These are phyloP conservation scores for Sporothrix inflata DNA, from an alignment of 2,329 filamentous ascomycete species.

Conservation along the genomic window DNA sequence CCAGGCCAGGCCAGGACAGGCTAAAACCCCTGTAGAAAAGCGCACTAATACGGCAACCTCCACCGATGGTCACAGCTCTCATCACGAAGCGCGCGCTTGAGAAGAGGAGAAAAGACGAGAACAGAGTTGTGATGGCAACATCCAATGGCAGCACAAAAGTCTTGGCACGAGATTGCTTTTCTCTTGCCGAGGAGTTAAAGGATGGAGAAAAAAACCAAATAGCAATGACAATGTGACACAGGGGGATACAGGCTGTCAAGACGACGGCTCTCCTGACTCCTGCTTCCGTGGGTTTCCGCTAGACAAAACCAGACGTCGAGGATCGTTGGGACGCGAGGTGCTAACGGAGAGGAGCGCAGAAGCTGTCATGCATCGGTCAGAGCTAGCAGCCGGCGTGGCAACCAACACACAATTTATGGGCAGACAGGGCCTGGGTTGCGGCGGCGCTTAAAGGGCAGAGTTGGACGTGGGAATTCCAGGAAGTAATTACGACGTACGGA, in stretches of 20 bases:
- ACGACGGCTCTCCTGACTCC: conserved; percentile 12
- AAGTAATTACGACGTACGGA: not conserved
- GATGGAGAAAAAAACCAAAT: not conserved
- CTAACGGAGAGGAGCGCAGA: not conserved
- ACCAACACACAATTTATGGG: not conserved
- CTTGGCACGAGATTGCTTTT: not conserved
- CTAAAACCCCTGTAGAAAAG: conserved; percentile 2
- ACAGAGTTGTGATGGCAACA: not conserved
- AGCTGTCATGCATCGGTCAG: not conserved
- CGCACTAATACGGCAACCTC: conserved; percentile 21
- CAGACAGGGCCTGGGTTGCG: not conserved
- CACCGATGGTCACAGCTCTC: conserved; percentile 14
- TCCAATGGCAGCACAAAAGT: conserved; percentile 6
- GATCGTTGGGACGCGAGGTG: not conserved
- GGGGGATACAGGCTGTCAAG: conserved; percentile 2
- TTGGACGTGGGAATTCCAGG: not conserved
- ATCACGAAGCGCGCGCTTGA: conserved; percentile 23
- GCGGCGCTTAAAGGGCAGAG: conserved; percentile 12
- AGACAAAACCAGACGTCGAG: not conserved
- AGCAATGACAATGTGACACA: not conserved
- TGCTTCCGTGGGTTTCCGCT: not conserved
- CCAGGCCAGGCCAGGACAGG: conserved; percentile 8
- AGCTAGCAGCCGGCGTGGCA: not conserved
- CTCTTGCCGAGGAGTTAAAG: not conserved
- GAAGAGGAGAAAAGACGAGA: not conserved